phyloP scores from a whole-genome alignment of 202 grass and related monocot genomes.

The Digitaria exilis region DNA sequence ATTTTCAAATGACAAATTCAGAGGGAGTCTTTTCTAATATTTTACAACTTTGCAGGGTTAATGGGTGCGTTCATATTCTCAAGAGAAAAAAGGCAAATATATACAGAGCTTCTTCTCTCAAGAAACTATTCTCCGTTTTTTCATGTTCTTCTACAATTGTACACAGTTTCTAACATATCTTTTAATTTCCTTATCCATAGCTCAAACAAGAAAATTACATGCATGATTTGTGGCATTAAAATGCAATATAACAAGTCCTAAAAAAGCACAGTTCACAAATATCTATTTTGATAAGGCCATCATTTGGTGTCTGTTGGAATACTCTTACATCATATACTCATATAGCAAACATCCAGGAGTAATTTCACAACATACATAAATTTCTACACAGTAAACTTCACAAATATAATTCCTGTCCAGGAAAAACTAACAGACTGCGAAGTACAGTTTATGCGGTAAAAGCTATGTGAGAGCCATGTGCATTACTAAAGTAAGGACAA shows the following conservation, averaged over 20 bases:
- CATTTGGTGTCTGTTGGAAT: slow-evolving; percentile 16
- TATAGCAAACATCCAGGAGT: background rate
- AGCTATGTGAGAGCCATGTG: background rate
- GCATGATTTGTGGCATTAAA: background rate
- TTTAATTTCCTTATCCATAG: background rate
- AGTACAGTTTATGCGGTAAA: background rate
- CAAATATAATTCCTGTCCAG: background rate
- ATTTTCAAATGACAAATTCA: background rate
- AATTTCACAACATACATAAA: background rate
- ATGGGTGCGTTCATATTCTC: background rate
- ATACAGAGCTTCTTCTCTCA: background rate
- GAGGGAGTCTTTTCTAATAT: background rate
- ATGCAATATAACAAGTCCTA: background rate
- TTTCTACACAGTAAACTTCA: too few species aligned
- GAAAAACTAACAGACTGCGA: background rate
- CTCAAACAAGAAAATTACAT: slow-evolving; percentile 3
- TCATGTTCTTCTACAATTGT: background rate
- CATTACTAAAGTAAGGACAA: background rate
- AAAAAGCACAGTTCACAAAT: slow-evolving; percentile 12
- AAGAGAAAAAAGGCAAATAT: background rate
- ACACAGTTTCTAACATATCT: background rate
- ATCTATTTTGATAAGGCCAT: background rate
- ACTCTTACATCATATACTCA: background rate
- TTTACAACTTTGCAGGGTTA: background rate
- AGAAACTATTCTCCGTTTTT: slow-evolving; percentile 10